Base-by-base conservation (phyloP, 179 eudicot species). In the Beta macrorhiza region DNA sequence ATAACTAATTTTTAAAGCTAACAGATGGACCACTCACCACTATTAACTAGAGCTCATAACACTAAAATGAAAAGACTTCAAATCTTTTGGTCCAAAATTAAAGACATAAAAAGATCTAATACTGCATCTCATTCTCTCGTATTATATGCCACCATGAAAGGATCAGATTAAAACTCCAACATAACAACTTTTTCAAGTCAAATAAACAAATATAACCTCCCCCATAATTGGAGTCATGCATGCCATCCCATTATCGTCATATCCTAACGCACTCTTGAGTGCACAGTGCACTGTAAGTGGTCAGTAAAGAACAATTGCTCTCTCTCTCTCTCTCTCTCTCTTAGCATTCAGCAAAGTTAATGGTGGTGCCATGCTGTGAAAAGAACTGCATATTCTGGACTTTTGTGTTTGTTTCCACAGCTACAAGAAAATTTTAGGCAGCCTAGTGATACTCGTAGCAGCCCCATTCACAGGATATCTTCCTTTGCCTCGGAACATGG, bases 201-300 rank as follows among this genome's bases (percentile, higher is more conserved):
- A 78, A 52, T 4, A n/a, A 63, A 64, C 22, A 63, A 57, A 77
- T 22, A 49, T 63, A 77, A 22, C 45, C 72, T 45, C 59, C 64
- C 53, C 73, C 32, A 4, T 8, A 25, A 65, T 29, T 67, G 62
- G 51, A 78, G 65, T 74, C 49, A 67, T 55, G 74, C 65, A 77
- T 22, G 56, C n/a, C 53, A 49, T 49, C 53, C 11, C 53, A 49
- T 49, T 3, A 20, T 56, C 29, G 15, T 49, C 53, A 20, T 56
- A 14, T 7, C 42, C 59, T 2, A 72, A 13, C 42, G 56, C 63
- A 7, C 17, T 53, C 12, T 25, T 56, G 55, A 22, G 58, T 45
- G 77, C 77, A 71, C 61, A 5, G 47, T 22, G 77, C 70, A 71
- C 70, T 71, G 61, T 59, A 49, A 79, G 82, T 71, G 82, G 77